A percentile compares a stretch with the other conserved stretches of the same genome.
phyloP scores from a whole-genome alignment of 1,139 yeast species.

The Kodamaea arcana region DNA sequence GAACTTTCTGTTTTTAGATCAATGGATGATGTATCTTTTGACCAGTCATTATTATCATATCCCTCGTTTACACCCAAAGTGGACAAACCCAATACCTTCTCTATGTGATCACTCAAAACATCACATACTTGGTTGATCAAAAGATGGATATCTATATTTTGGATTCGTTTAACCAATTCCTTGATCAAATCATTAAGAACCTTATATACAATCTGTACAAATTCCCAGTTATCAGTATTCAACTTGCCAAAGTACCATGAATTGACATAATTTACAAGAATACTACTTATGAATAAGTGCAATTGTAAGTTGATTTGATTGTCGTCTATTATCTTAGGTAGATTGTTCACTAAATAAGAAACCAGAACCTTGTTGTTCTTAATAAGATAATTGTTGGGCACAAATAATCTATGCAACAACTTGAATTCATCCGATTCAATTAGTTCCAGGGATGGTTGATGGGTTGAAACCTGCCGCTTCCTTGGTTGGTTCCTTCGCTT shows the following conservation, averaged over 20 bases:
- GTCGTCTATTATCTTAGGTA: conserved; percentile 22
- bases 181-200: conserved; percentile 27
- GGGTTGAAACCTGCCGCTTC: neutral
- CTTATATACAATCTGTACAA: conserved; percentile 28
- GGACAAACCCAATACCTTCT: conserved; percentile 17
- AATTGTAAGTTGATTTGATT: conserved; percentile 28
- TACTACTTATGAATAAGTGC: conserved; percentile 34
- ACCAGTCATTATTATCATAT: conserved; percentile 4
- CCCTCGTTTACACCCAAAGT: too few species aligned
- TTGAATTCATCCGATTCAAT: conserved; percentile 24
- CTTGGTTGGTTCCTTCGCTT: conserved; percentile 2
- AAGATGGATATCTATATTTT: conserved; percentile 11
- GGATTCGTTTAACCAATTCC: conserved; percentile 19
- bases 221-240: conserved; percentile 37
- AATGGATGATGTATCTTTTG: neutral
- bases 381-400: conserved; percentile 29
- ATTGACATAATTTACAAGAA: conserved; percentile 31
- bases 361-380: conserved; percentile 24
- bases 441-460: neutral
- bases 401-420: conserved; percentile 30
- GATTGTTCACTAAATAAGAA: conserved; percentile 22
- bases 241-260: conserved; percentile 40
- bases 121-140: conserved; percentile 23
- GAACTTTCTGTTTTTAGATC: too few species aligned
- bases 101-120: conserved; percentile 27